These are phyloP conservation scores for Lipomyces japonicus DNA, from an alignment of 805 yeast genomes.

Conservation along the genomic window DNA sequence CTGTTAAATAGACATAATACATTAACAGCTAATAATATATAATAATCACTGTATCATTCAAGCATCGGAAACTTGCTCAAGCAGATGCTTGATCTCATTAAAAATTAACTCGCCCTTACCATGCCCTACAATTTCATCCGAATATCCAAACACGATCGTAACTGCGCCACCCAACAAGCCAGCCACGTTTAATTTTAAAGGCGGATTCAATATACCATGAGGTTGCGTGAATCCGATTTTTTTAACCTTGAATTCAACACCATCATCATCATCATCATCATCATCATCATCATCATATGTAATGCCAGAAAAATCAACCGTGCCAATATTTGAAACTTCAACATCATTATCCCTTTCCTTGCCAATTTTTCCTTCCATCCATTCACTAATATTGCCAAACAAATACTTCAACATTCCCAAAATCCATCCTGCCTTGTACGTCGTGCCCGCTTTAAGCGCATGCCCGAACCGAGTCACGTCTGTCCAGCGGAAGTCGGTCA, in stretches of 20 bases:
- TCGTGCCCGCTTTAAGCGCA: constrained; percentile 3
- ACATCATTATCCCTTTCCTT: constrained; percentile 1
- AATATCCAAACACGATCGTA: constrained; percentile 2
- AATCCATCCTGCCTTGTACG: neutral
- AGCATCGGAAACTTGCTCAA: too few species aligned
- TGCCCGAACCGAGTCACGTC: neutral
- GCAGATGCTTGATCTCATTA: neutral
- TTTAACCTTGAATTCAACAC: neutral
- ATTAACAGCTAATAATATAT: neutral
- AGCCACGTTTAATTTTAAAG: constrained; percentile 2
- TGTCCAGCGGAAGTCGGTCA: constrained; percentile 9
- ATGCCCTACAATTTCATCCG: constrained; percentile 12
- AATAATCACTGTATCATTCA: too few species aligned
- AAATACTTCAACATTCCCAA: constrained; percentile 8
- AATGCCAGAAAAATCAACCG: constrained; percentile 1
- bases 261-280: too few species aligned
- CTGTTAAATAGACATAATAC: neutral
- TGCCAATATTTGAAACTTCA: constrained; percentile 17
- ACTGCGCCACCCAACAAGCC: constrained; percentile 11
- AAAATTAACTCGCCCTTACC: constrained; percentile 6
- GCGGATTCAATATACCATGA: constrained; percentile 4
- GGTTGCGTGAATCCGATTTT: constrained; percentile 16
- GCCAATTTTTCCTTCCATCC: constrained; percentile 7
- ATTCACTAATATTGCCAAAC: constrained; percentile 5
- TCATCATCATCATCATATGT: too few species aligned